Base-by-base conservation (phyloP, 2,329 filamentous ascomycete species). In the Xylaria hypoxylon region DNA sequence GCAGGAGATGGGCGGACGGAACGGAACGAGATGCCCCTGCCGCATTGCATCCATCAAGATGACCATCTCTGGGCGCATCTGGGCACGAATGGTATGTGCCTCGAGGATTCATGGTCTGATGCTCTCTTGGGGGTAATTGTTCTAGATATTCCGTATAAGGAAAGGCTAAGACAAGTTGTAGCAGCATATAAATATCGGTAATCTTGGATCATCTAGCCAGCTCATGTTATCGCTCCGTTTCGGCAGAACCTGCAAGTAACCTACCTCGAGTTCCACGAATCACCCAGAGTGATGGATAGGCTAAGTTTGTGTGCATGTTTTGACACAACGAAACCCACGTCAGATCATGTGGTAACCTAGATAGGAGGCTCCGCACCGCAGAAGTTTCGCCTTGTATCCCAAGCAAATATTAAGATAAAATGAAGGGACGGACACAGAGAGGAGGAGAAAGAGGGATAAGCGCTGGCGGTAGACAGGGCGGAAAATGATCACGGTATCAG, bases 1-100 rank as follows among this genome's bases (percentile, higher is more conserved):
- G 52, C 62, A 52, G 42, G 62, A 55, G 53, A 35, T 62, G 58
- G 58, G 62, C 48, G 61, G 56, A 42, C 67, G 67, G 64, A 62
- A 69, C 67, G 67, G 67, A 68, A 69, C 67, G 65, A 65, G 48
- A 51, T 51, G 48, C 59, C 63, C 63, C 55, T 66, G 59, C 59
- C 59, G 66, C 62, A 68, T 65, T 66, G 66, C 66, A 68, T 62
- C 59, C 57, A 65, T 61, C 48, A 63, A 68, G 50, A 62, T 58
- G 50, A 58, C 52, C 50, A 45, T 60, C 33, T 57, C 59, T 62
- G 52, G 62, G 62, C 62, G 58, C 58, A 26, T 61, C 65, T 68
- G 50, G 50, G 55, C 55, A 63, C 35, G 35, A 38, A 64, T 52
- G 48, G 48, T 48, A 22, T 59, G 50, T 58, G 44, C 45, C 55